Evolutionary conservation across 805 yeast genomes (phyloP), one percentile per base, ranked within the genome.

Genomic region (Metschnikowia orientalis): DNA sequence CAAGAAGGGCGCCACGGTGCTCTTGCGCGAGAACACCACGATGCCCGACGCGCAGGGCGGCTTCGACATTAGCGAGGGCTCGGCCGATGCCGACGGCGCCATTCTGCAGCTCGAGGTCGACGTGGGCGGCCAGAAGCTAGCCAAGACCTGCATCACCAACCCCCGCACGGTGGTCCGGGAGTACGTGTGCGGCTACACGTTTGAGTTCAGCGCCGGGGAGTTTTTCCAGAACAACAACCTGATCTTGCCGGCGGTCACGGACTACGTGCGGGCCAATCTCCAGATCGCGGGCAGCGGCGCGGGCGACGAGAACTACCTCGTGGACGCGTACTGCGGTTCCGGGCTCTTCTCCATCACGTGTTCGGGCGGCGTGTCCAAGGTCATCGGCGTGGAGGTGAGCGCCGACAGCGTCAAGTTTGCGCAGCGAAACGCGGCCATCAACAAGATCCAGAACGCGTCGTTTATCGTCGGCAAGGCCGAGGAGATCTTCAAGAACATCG

Each of bases 321-420:
- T 89, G 17, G 97, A 89, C 57, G 95, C 97, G 0, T 89, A 89
- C 63, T 89, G 97, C 68, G 97, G 97, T 2, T 84, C 95, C 3
- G 98, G 98, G 0, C 65, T 92, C 26, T 92, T 92, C 59, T 83
- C 94, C 41, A 80, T 92, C 37, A 79, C 96, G 6, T 81, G 95
- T 48, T 81, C 92, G 18, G 60, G 71, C 14, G 80, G 83, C 11
- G 95, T 89, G n/a, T 81, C 81, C 26, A 72, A 73, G 48, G 95
- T 87, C 3, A 74, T 87, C 41, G 98, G 98, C 20, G 97, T 90
- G 18, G 98, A 90, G 57, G 88, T 90, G 8, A 79, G 92, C 32
- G 89, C 88, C 18, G 95, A 88, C 47, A 81, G 94, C 32, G 94
- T 92, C 34, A 77, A 77, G 54, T 89, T 87, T 62, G 98, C 98